Conservation (phyloP, 1,284 basidiomycete species). For the Malassezia caprae region DNA sequence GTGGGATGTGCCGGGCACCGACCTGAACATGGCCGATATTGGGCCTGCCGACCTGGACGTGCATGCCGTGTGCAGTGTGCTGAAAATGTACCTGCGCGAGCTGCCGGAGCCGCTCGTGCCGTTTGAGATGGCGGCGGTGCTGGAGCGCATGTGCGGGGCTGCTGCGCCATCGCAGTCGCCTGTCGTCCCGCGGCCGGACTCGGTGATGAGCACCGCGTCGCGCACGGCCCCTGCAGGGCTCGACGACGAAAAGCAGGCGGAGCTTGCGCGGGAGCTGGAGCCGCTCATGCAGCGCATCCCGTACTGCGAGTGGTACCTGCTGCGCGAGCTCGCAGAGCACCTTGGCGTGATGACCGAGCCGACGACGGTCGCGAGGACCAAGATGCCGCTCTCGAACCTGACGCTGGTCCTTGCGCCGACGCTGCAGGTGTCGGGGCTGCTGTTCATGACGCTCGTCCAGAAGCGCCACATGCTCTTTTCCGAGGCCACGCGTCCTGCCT, state of each 20-base stretch:
- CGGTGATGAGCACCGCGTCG: background rate
- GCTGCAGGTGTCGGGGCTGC: slow-evolving; percentile 26
- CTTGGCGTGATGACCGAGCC: slow-evolving; percentile 23
- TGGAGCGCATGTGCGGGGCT: slow-evolving; percentile 19
- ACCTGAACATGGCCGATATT: slow-evolving; percentile 31
- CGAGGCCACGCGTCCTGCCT: background rate
- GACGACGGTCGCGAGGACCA: slow-evolving; percentile 26
- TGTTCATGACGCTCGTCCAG: slow-evolving; percentile 33
- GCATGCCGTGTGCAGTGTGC: slow-evolving; percentile 42
- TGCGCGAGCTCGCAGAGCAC: slow-evolving; percentile 36
- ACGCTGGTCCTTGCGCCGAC: slow-evolving; percentile 42
- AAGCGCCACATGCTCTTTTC: slow-evolving; percentile 22
- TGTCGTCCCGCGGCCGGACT: background rate
- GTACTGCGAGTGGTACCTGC: slow-evolving; percentile 37
- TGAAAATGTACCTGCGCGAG: slow-evolving; percentile 42
- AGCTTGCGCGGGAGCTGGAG: slow-evolving; percentile 12
- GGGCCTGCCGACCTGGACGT: slow-evolving; percentile 41
- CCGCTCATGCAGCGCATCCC: slow-evolving; percentile 25
- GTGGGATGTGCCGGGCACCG: slow-evolving; percentile 26
- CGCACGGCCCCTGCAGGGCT: background rate
- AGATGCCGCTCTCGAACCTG: slow-evolving; percentile 42
- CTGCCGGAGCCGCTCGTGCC: slow-evolving; percentile 33
- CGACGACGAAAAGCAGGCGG: slow-evolving; percentile 11
- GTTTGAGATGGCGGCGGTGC: background rate
- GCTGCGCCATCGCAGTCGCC: background rate